Base-by-base conservation (phyloP, 805 yeast genomes). In the Yarrowia hollandica region DNA sequence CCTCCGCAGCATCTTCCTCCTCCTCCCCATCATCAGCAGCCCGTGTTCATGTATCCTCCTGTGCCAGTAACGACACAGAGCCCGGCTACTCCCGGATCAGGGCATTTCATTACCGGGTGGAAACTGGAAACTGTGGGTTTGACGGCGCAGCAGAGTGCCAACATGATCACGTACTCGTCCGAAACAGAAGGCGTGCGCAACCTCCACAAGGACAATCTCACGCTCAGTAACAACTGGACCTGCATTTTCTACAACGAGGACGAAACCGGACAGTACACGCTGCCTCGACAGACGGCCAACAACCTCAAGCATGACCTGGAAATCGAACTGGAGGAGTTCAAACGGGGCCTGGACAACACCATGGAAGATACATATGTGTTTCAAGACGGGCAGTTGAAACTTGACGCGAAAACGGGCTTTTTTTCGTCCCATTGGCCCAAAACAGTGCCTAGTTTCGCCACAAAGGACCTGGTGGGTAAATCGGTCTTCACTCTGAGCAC, bases 161-260 rank as follows among this genome's bases (percentile, higher is more conserved):
- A 7, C 7, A 22, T 48, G 39, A 48, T 48, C 28, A 48, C 55
- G 7, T 41, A 41, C 15, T 41, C 48, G 22, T 26, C 33, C 12
- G 48, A 41, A 18, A 41, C 48, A 5, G 48, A 41, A 14, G 48
- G 48, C 10, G 48, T 41, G 33, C 21, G 48, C 10, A 16, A 25
- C 22, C n/a, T 41, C 22, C 33, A 5, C 55, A 48, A 22, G 11
- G 39, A 33, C 30, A 48, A 31, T 9, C 55, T 48, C 19, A 48
- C 55, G 28, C 30, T 33, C 16, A 48, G 55, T 22, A 48, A 48
- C 34, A 48, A 48, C 39, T 48, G 55, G 55, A 31, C 55, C n/a
- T 10, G 22, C 22, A 48, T 48, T 16, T 48, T 48, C 12, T 48
- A 48, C 31, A 30, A 22, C 31, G 39, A 48, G 19, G 55, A 48